phyloP scores from a whole-genome alignment of 1,284 basidiomycete species.

The Porogramme epimiltina region DNA sequence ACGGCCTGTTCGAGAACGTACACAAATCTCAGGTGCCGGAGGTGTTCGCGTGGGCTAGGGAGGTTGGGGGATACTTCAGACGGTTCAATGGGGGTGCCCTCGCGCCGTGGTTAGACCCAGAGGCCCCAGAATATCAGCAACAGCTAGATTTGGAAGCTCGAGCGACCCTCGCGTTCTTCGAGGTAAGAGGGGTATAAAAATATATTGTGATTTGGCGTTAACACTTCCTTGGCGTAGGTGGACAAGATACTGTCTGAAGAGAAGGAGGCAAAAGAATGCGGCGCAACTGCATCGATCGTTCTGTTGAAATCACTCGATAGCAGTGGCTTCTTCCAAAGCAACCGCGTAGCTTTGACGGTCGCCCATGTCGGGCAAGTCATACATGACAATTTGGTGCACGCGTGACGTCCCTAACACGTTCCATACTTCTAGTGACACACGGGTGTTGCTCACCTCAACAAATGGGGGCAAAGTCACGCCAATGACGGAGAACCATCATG shows the following conservation, averaged over 20 bases:
- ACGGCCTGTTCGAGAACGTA: constrained; percentile 78
- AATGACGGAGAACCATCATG: constrained; percentile 92
- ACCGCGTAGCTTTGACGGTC: constrained; percentile 77
- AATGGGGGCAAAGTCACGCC: constrained; percentile 72
- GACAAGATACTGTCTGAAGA: constrained; percentile 64
- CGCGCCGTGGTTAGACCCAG: constrained; percentile 60
- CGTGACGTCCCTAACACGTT: not conserved
- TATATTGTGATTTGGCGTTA: too few species aligned
- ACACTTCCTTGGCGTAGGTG: constrained; percentile 38
- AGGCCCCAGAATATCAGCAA: constrained; percentile 40
- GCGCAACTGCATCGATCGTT: constrained; percentile 90
- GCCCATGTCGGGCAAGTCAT: constrained; percentile 84
- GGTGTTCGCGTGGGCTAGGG: constrained; percentile 75
- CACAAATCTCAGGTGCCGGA: constrained; percentile 70
- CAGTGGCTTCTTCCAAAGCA: constrained; percentile 77
- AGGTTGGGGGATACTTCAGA: constrained; percentile 86
- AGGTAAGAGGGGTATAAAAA: constrained; percentile 48
- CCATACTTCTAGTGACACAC: constrained; percentile 71
- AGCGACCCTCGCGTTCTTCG: constrained; percentile 83
- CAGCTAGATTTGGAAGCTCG: constrained; percentile 81
- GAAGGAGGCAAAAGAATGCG: constrained; percentile 66
- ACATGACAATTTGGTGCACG: not conserved
- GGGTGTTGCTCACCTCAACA: constrained; percentile 81
- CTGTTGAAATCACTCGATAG: constrained; percentile 85
- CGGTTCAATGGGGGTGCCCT: constrained; percentile 83